Evolutionary conservation across 148 eudicot species (phyloP), one percentile per base, ranked within the genome.

Genomic region (Camellia sinensis): DNA sequence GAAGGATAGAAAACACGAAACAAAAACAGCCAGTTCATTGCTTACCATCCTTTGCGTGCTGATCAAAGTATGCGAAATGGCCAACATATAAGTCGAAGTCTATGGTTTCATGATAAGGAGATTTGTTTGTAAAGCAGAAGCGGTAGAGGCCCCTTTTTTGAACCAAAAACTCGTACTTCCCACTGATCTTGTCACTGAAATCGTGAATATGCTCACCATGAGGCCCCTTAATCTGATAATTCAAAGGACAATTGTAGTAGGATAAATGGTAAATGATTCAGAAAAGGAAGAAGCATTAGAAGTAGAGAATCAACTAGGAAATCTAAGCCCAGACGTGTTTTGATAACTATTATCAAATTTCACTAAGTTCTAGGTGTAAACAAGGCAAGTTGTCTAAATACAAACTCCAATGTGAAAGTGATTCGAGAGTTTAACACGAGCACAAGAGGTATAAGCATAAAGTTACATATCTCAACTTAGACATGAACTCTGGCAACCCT

Each of bases 41-140:
- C 84, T 65, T 82, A 92, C 98, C 98, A 43, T 89, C 94, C 79
- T 92, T 94, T 46, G 91, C 97, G 48, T 92, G 97, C 64, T 89
- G 91, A 40, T 94, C 90, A 56, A 80, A 78, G 82, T 85, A 84
- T 21, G 83, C 80, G 79, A 81, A 86, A 80, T 90, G 97, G 66
- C 89, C 90, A 37, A 85, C 89, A 79, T 82, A 92, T 22, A 94
- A 77, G 53, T 94, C 98, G 79, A 94, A 92, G 82, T 92, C 93
- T 37, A 94, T 83, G 61, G 98, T 94, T 85, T 94, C 96, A 40
- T 87, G 94, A 85, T 87, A 94, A 19, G 96, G 94, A 67, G 94
- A 94, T 82, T 81, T 88, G 87, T 92, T 94, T 4, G 79, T 84
- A 76, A 94, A 94, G 85, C 98, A 94, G 79, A 94, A 92, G 15